Percentiles rank a stretch among this genome's conserved stretches.
Evolutionary conservation across 2,329 filamentous ascomycete species (phyloP).

Genomic region (Aphanoascus verrucosus): DNA sequence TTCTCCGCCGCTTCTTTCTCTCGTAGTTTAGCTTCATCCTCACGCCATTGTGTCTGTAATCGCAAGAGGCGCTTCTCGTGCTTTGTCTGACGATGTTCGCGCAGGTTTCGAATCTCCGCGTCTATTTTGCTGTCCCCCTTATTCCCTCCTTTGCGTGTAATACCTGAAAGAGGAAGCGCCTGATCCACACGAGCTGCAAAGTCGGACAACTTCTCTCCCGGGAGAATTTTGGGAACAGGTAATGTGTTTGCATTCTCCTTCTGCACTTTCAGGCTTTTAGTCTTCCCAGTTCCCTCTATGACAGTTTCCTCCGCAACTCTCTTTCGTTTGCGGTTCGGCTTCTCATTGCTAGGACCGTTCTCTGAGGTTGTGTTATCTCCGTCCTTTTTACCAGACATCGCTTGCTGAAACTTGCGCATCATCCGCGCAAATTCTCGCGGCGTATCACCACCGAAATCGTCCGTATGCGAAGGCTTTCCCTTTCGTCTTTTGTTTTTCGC

Average conservation of each 20-base stretch:
- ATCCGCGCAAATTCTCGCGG: constrained; percentile 78
- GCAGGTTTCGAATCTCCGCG: constrained; percentile 22
- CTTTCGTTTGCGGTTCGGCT: constrained; percentile 42
- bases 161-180: constrained; percentile 62
- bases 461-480: constrained; percentile 20
- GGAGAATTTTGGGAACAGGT: constrained; percentile 58
- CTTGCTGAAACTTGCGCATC: constrained; percentile 45
- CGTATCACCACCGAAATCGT: constrained; percentile 55
- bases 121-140: constrained; percentile 12
- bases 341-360: constrained; percentile 22
- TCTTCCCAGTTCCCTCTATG: constrained; percentile 6
- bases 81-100: constrained; percentile 57
- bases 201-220: constrained; percentile 71
- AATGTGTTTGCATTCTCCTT: constrained; percentile 4
- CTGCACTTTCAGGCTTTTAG: constrained; percentile 2
- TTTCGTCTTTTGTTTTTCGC: constrained; percentile 20
- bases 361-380: background rate
- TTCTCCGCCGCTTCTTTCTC: constrained; percentile 70
- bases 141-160: constrained; percentile 50
- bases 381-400: background rate
- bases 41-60: constrained; percentile 49
- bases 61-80: constrained; percentile 69
- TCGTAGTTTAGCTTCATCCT: constrained; percentile 46
- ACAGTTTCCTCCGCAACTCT: constrained; percentile 19
- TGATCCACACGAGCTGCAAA: constrained; percentile 77